Percentiles rank a stretch among this genome's conserved stretches.
Conservation (phyloP, 768 basidiomycete species). For the Xerocomellus amylosporus region DNA sequence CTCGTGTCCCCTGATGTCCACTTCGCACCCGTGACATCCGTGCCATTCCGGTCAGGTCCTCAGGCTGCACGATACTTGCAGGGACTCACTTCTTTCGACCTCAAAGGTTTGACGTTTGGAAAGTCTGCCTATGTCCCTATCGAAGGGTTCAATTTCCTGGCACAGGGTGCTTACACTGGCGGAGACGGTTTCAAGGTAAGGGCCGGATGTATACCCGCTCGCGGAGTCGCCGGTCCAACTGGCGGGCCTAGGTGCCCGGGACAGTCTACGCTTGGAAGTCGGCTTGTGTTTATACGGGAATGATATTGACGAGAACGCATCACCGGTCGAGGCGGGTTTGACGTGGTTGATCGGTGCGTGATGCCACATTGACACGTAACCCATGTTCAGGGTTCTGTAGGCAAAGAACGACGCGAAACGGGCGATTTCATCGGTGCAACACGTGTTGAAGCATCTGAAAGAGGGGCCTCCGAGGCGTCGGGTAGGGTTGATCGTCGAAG, state of each 20-base stretch:
- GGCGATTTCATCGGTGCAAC: slow-evolving; percentile 80
- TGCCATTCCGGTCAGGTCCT: slow-evolving; percentile 40
- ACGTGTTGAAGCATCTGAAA: slow-evolving; percentile 71
- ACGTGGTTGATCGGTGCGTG: slow-evolving; percentile 87
- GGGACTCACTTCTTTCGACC: slow-evolving; percentile 67
- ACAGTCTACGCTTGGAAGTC: slow-evolving; percentile 89
- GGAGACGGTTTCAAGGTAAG: slow-evolving; percentile 95
- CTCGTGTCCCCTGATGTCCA: neutral
- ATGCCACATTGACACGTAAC: too few species aligned
- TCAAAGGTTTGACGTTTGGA: slow-evolving; percentile 53
- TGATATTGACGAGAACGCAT: slow-evolving; percentile 84
- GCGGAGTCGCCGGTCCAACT: slow-evolving; percentile 68
- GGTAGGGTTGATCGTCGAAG: slow-evolving; percentile 79
- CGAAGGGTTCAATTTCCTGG: slow-evolving; percentile 20
- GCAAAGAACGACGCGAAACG: slow-evolving; percentile 73
- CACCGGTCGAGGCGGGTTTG: slow-evolving; percentile 88
- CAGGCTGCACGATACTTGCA: slow-evolving; percentile 80
- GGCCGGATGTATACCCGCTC: slow-evolving; percentile 31
- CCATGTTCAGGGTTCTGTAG: slow-evolving; percentile 35
- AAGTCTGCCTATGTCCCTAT: too few species aligned
- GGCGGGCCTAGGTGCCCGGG: slow-evolving; percentile 88
- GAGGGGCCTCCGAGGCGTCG: slow-evolving; percentile 74
- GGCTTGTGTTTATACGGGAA: slow-evolving; percentile 97
- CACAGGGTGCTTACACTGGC: slow-evolving; percentile 95
- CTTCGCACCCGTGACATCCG: neutral